A percentile compares a stretch with the other conserved stretches of the same genome.
Conservation (phyloP, 495 filamentous ascomycete genomes). For the Polyplosphaeria fusca region DNA sequence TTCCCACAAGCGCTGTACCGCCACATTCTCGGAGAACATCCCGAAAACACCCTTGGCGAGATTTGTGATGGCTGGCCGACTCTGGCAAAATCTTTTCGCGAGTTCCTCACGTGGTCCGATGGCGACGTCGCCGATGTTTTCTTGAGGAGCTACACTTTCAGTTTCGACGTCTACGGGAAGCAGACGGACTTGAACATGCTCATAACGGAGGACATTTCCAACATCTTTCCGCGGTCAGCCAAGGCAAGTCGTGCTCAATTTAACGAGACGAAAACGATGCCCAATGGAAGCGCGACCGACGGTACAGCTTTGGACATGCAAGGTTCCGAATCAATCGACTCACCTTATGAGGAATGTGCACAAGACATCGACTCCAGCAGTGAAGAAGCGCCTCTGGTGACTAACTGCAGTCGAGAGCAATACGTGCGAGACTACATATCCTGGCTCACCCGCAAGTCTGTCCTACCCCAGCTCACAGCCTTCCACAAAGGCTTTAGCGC, state of each 20-base stretch:
- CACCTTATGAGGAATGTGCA: not conserved
- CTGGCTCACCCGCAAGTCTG: constrained; percentile 75
- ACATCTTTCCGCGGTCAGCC: not conserved
- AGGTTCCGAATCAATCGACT: not conserved
- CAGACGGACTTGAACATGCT: constrained; percentile 57
- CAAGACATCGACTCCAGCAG: not conserved
- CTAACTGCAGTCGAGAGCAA: constrained; percentile 67
- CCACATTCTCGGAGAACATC: constrained; percentile 59
- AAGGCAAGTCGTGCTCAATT: not conserved
- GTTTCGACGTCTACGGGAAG: constrained; percentile 64
- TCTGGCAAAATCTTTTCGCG: constrained; percentile 66
- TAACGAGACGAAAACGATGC: not conserved
- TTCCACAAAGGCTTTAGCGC: constrained; percentile 79
- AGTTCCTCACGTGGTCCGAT: constrained; percentile 70
- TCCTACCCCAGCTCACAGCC: constrained; percentile 72
- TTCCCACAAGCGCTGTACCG: constrained; percentile 83
- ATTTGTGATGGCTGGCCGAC: constrained; percentile 87
- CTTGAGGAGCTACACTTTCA: constrained; percentile 78
- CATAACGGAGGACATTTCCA: not conserved
- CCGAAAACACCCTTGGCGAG: constrained; percentile 46
- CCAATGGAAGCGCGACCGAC: not conserved
- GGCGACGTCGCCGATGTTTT: constrained; percentile 81
- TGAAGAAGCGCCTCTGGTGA: constrained; percentile 60
- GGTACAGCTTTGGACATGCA: not conserved
- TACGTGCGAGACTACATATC: constrained; percentile 87